Evolutionary conservation across 2,329 filamentous ascomycete genomes (phyloP).

Genomic region (Juglanconis sp.): DNA sequence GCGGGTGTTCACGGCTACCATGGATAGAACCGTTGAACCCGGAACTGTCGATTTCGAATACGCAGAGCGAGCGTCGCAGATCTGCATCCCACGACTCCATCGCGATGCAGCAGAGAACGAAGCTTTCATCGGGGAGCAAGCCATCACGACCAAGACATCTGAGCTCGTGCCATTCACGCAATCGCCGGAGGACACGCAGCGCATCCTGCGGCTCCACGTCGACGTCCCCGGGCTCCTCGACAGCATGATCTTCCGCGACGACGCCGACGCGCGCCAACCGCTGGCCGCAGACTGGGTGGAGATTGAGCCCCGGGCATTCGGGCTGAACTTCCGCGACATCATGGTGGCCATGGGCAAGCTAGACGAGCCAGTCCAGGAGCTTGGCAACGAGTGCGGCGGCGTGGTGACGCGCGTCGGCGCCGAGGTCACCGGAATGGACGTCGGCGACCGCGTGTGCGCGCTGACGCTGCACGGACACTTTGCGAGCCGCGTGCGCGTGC

Average conservation of each 20-base stretch:
- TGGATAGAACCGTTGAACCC: no score
- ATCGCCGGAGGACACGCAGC: not conserved
- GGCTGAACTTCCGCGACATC: not conserved
- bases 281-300: slow-evolving; percentile 26
- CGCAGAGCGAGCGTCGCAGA: no score
- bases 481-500: not conserved
- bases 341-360: not conserved
- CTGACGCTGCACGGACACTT: no score
- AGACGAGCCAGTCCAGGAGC: not conserved
- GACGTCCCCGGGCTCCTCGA: not conserved
- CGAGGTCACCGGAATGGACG: not conserved
- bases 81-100: no score
- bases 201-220: not conserved
- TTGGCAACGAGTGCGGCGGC: not conserved
- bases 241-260: not conserved
- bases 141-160: no score
- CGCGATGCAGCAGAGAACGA: no score
- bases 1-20: no score
- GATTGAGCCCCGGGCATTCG: slow-evolving; percentile 25
- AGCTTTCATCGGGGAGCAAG: no score
- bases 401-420: not conserved
- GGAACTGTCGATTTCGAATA: no score
- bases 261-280: not conserved
- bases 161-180: no score
- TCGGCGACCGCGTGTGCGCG: not conserved